Base-by-base conservation (phyloP, 2,329 filamentous ascomycete genomes). In the Arthrocladium fulminans region DNA sequence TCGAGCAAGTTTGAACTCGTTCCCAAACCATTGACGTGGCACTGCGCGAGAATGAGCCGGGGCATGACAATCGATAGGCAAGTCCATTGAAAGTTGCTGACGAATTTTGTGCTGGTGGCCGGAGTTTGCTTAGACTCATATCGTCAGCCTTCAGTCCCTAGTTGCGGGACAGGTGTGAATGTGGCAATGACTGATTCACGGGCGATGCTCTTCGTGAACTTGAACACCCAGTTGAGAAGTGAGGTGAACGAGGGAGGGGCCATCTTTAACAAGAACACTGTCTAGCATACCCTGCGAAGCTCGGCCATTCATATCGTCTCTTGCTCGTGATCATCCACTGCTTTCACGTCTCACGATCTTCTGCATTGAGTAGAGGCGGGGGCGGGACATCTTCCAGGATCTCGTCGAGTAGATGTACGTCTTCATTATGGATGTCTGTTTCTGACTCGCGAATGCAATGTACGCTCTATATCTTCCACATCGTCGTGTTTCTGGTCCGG, bases 211-310 rank as follows among this genome's bases (percentile, higher is more conserved):
- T 45, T 42, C 27, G 19, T 25, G 40, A 22, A 29, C 40, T n/a
- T 35, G 29, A 19, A 43, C 35, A 7, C 37, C 41, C 12, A 47
- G 45, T 13, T 37, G 49, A 3, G 47, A 45, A 8, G 41, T 48
- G 17, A 42, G 19, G 38, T 38, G 37, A 44, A 22, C 34, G 53
- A 42, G 23, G 24, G 38, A 34, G 49, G 46, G 17, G 48, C 34
- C 19, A 42, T 48, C 30, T 51, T 45, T 41, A 30, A 27, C 55
- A 38, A 58, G 54, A 8, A 56, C 56, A 51, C 57, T 45, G 45
- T 59, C 56, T 39, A 59, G 37, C 57, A 58, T 57, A 25, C n/a
- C n/a, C 45, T 46, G 19, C 53, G 52, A 30, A 59, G 45, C 41
- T 59, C 56, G 44, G 51, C 53, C 47, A 59, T 35, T n/a, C 19